Base-by-base conservation (phyloP, 78 protist species). In the Monocercomonoides exilis region DNA sequence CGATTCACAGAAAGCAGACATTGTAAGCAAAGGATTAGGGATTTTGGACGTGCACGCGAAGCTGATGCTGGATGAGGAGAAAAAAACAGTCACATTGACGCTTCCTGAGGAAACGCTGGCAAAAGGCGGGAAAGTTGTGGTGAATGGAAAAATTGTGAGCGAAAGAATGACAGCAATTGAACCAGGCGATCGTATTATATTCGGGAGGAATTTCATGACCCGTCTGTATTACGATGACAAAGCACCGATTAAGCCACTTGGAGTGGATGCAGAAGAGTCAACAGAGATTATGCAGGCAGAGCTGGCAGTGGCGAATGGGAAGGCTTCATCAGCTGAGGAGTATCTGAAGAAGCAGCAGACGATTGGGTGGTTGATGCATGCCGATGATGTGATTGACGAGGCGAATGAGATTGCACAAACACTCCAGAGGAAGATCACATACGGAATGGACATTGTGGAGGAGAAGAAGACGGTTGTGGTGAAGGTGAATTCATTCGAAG, bases 351-450 rank as follows among this genome's bases (percentile, higher is more conserved):
- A 54, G 70, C 38, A 54, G 70, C 11, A 54, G 70, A 21, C 70
- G 70, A 54, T 54, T 11, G 11, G 38, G 70, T 54, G 70, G 70
- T 21, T 54, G 70, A 54, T 54, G 70, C 70, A 54, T 21, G 70
- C 70, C 42, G 82, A 79, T 21, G 82, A 79, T 4, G 43, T 79
- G 82, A 21, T 79, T 79, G 82, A 79, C 82, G 82, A 79, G 82
- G 82, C 82, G 43, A 79, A 79, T 41, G 82, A 79, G 82, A 4
- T 79, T 41, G 82, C 82, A 6, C 42, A 21, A 6, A 41, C 82
- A 32, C 4, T 79, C 45, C 45, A 41, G 21, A 54, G 70, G 70
- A 54, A 54, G 70, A 54, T 54, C 70, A 54, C 11, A 29, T 54
- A 29, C 21, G 70, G 70, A 21, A 54, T 54, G 70, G 70, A 54